These are phyloP conservation scores for Pseudocercospora vitis DNA, from an alignment of 2,329 filamentous ascomycete species.

Conservation along the genomic window DNA sequence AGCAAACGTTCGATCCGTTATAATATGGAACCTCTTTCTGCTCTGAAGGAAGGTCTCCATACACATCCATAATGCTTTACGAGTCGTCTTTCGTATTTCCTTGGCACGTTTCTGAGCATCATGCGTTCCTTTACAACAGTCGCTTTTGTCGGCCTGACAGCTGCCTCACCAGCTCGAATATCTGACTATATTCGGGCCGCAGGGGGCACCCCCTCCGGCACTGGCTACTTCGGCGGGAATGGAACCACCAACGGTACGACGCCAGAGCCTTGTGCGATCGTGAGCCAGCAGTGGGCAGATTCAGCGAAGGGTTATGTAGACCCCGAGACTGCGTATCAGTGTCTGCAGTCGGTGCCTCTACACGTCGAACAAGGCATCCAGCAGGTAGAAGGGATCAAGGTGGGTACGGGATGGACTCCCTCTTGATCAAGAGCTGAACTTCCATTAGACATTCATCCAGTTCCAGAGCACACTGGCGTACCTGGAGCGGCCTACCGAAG, in stretches of 20 bases:
- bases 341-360: slow-evolving; percentile 14
- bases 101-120: slow-evolving; percentile 6
- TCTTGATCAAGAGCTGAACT: background rate
- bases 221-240: background rate
- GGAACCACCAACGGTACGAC: background rate
- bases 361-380: slow-evolving; percentile 3
- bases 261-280: slow-evolving; percentile 2
- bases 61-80: background rate
- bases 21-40: background rate
- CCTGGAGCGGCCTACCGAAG: slow-evolving; percentile 41
- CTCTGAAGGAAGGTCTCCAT: background rate
- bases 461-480: slow-evolving; percentile 45
- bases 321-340: background rate
- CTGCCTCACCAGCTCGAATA: slow-evolving; percentile 10
- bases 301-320: background rate
- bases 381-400: slow-evolving; percentile 11
- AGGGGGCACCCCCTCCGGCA: background rate
- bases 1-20: background rate
- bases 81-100: slow-evolving; percentile 2
- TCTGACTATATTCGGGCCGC: slow-evolving; percentile 16
- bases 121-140: slow-evolving; percentile 9
- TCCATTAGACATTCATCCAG: slow-evolving; percentile 24
- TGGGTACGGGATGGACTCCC: background rate
- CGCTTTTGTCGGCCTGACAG: background rate
- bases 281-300: background rate